Base-by-base conservation (phyloP, 1,284 basidiomycete genomes). In the Boletus subluridellus region DNA sequence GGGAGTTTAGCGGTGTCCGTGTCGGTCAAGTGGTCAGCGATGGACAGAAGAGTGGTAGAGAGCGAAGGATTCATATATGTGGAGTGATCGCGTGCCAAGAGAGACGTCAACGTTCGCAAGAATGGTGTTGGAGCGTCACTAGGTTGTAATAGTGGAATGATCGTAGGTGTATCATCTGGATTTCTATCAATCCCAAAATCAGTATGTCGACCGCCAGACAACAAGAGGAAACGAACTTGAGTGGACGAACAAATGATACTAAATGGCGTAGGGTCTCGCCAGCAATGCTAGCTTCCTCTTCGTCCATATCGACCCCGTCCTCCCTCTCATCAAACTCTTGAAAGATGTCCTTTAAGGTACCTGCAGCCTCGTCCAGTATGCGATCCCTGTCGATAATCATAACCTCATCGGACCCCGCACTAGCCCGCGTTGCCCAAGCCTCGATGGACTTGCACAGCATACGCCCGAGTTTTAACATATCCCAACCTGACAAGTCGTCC, bases 281-380 rank as follows among this genome's bases (percentile, higher is more conserved):
- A 7, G 89, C 76, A 21, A 84, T 80, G 37, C 70, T 75, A 8
- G 84, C 81, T 63, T 89, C 89, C 58, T 89, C 85, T 57, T 86
- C 82, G 54, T 87, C 85, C 60, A 86, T 68, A n/a, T 80, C 75
- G 2, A 77, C 74, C 5, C 81, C 80, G n/a, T 87, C 84, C 4
- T 82, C 82, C 52, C 83, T 76, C 35, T 80, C 78, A 60, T 90
- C 89, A 52, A 87, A 77, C 62, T 90, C 87, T 63, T 87, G 83
- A 26, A 89, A 78, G 10, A 89, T 79, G 64, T 92, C 89, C 67
- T 83, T 85, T 59, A 89, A 64, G 9, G 87, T 80, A 0, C 83
- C 82, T 2, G 85, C 83, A 9, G 82, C 80, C 68, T 92, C 89
- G 52, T 84, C 81, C 55, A 92, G 65, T 49, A 90, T 80, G 50